These are phyloP conservation scores for Debaryomyces maramus DNA, from an alignment of 805 yeast species.

Conservation along the genomic window DNA sequence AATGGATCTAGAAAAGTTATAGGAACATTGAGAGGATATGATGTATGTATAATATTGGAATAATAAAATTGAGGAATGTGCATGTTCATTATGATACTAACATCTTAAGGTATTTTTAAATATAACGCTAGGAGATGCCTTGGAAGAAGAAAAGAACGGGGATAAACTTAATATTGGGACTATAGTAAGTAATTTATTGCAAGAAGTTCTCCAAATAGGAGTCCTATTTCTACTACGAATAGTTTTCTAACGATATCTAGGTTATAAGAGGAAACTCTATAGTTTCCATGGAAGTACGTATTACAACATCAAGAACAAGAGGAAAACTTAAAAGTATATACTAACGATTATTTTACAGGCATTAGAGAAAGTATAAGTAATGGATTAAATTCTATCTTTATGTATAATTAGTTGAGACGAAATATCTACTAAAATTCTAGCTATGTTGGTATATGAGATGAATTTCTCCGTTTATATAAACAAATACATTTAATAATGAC, in stretches of 20 bases:
- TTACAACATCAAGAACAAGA: conserved; percentile 2
- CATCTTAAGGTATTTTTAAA: conserved; percentile 60
- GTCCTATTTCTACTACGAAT: too few relatives aligned
- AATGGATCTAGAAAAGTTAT: conserved; percentile 76
- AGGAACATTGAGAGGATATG: conserved; percentile 87
- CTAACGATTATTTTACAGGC: conserved; percentile 34
- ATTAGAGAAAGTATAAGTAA: conserved; percentile 26
- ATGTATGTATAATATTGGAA: conserved; percentile 54
- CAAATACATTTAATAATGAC: too few relatives aligned
- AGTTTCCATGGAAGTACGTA: conserved; percentile 64
- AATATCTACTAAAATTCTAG: too few relatives aligned
- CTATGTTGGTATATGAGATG: too few relatives aligned
- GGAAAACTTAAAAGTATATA: conserved; percentile 13
- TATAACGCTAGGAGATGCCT: conserved; percentile 68
- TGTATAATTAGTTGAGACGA: too few relatives aligned
- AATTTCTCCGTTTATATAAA: too few relatives aligned
- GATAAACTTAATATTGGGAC: conserved; percentile 62
- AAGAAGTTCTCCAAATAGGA: too few relatives aligned
- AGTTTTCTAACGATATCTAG: conserved; percentile 25
- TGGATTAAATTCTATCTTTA: neutral
- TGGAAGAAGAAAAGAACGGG: conserved; percentile 55
- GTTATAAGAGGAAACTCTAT: conserved; percentile 78
- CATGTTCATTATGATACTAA: conserved; percentile 13
- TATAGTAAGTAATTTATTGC: conserved; percentile 42
- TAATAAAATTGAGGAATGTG: neutral